phyloP scores from a whole-genome alignment of 768 basidiomycete species.

The Russula lepida region DNA sequence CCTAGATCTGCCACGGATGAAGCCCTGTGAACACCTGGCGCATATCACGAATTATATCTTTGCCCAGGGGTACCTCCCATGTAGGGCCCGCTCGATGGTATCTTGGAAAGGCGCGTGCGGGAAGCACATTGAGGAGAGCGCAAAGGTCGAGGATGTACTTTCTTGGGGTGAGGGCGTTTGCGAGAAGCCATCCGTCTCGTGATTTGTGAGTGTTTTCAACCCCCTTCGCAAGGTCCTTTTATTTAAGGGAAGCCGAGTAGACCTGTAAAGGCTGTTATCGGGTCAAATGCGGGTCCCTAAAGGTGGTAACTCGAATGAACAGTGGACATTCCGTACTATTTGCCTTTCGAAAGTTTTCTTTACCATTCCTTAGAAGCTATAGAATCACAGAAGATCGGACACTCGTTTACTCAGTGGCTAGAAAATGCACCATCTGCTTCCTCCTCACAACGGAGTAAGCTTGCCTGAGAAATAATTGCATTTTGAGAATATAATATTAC shows the following conservation, averaged over 20 bases:
- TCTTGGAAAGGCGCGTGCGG: slow-evolving; percentile 37
- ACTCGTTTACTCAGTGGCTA: too few relatives aligned
- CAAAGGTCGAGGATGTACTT: slow-evolving; percentile 25
- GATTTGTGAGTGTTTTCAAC: slow-evolving; percentile 26
- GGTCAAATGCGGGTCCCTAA: background rate
- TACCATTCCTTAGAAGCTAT: background rate
- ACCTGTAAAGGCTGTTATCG: background rate
- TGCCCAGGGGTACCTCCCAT: slow-evolving; percentile 31
- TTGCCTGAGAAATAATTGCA: background rate
- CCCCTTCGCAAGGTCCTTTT: background rate
- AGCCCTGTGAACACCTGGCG: slow-evolving; percentile 33
- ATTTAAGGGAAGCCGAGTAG: background rate
- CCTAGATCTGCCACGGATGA: slow-evolving; percentile 28
- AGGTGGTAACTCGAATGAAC: background rate
- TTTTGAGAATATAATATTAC: background rate
- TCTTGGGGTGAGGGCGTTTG: slow-evolving; percentile 28
- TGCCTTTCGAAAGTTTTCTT: background rate
- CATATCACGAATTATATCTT: slow-evolving; percentile 44
- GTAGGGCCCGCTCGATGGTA: slow-evolving; percentile 32
- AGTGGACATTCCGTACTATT: background rate
- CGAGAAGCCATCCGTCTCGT: slow-evolving; percentile 32
- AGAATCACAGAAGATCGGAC: too few relatives aligned
- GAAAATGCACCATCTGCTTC: too few relatives aligned
- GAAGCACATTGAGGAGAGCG: slow-evolving; percentile 26
- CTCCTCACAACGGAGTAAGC: too few relatives aligned